A percentile compares a stretch with the other conserved stretches of the same genome.
These are phyloP conservation scores for Albugo laibachii DNA, from an alignment of 352 stramenopile genomes.

Conservation along the genomic window DNA sequence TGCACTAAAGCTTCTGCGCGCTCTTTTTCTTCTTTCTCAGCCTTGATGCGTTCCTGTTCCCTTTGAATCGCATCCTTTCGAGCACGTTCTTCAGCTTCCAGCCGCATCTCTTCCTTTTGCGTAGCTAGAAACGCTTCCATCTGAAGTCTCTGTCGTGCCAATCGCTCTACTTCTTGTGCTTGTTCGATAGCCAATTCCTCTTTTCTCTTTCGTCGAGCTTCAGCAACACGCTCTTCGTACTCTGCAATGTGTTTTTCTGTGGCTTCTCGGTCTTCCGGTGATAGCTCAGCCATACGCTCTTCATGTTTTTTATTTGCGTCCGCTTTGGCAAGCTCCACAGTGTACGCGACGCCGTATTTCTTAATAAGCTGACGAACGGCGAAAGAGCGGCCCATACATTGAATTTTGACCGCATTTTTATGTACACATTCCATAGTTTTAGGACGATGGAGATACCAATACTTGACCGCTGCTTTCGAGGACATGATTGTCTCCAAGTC, in stretches of 20 bases:
- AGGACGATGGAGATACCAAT: slow-evolving; percentile 73
- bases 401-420: slow-evolving; percentile 77
- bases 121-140: slow-evolving; percentile 10
- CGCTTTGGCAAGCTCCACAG: slow-evolving; percentile 45
- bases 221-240: slow-evolving; percentile 62
- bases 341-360: slow-evolving; percentile 62
- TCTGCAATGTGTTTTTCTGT: slow-evolving; percentile 26
- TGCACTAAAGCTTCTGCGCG: slow-evolving; percentile 2
- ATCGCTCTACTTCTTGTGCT: slow-evolving; percentile 1
- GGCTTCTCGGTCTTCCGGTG: slow-evolving; percentile 26
- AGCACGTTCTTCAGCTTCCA: not conserved
- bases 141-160: not conserved
- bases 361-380: slow-evolving; percentile 50
- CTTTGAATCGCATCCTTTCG: not conserved
- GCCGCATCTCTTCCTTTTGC: not conserved
- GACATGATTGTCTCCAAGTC: slow-evolving; percentile 78
- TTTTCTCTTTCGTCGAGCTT: slow-evolving; percentile 49
- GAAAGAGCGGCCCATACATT: slow-evolving; percentile 54
- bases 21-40: not conserved
- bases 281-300: slow-evolving; percentile 41
- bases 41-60: not conserved
- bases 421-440: slow-evolving; percentile 82
- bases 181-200: slow-evolving; percentile 1
- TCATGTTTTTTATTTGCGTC: slow-evolving; percentile 43
- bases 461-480: slow-evolving; percentile 75